Evolutionary conservation across 495 filamentous ascomycete genomes (phyloP).

Genomic region (Amphirosellinia nigrospora): DNA sequence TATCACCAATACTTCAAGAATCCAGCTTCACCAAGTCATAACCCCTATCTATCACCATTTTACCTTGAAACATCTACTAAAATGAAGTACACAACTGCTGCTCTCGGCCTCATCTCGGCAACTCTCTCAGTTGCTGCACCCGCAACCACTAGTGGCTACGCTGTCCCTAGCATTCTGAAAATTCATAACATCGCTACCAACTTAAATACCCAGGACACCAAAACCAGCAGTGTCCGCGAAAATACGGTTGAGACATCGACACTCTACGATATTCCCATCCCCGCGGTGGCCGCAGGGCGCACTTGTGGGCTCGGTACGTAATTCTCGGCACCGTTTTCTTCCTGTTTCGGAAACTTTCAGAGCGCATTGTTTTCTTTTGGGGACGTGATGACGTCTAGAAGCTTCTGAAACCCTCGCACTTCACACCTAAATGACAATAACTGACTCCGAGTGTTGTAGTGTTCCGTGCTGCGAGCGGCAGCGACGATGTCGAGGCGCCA

Average conservation of each 20-base stretch:
- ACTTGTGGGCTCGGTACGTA: constrained; percentile 36
- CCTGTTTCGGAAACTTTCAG: too few relatives aligned
- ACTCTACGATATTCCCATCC: constrained; percentile 39
- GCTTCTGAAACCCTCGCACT: too few relatives aligned
- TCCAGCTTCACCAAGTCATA: not conserved
- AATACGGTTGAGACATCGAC: constrained; percentile 31
- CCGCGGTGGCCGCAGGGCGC: constrained; percentile 26
- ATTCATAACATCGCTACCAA: constrained; percentile 31
- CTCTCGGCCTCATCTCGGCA: constrained; percentile 35
- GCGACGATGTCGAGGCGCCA: constrained; percentile 27
- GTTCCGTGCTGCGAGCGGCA: constrained; percentile 16
- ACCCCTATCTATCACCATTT: not conserved
- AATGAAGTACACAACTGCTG: constrained; percentile 39
- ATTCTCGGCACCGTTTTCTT: too few relatives aligned
- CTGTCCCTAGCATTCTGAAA: constrained; percentile 34
- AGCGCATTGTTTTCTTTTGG: too few relatives aligned
- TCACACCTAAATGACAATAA: too few relatives aligned
- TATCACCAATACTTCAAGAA: not conserved
- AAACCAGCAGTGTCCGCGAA: constrained; percentile 28
- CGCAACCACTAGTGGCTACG: constrained; percentile 28
- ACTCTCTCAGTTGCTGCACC: constrained; percentile 38
- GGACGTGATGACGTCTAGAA: too few relatives aligned
- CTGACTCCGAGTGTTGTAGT: too few relatives aligned
- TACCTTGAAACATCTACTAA: constrained; percentile 25
- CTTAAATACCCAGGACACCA: constrained; percentile 14